Conservation (phyloP, 495 filamentous ascomycete genomes). For the Aspergillus carlsbadensis region DNA sequence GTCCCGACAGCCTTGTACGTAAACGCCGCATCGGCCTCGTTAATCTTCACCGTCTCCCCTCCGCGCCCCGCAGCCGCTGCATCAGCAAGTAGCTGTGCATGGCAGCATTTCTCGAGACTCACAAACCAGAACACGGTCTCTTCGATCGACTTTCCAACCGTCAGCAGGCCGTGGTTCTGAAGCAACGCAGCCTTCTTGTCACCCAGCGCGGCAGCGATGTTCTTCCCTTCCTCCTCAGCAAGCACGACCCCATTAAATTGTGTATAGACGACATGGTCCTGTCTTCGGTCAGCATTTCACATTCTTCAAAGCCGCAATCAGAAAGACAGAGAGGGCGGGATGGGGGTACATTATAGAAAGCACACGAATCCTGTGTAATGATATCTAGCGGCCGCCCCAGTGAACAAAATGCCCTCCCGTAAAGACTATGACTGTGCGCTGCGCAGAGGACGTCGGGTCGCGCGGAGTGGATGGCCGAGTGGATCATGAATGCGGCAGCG, state of each 20-base stretch:
- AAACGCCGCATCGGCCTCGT: constrained; percentile 63
- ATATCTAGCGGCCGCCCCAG: constrained; percentile 68
- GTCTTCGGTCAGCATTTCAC: background rate
- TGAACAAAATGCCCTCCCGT: constrained; percentile 67
- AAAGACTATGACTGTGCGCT: constrained; percentile 69
- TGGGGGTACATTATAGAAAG: constrained; percentile 57
- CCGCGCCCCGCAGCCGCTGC: constrained; percentile 68
- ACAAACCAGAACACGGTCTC: constrained; percentile 73
- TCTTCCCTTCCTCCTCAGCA: constrained; percentile 64
- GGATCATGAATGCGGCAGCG: constrained; percentile 67
- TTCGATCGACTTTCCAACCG: constrained; percentile 57
- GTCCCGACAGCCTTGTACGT: constrained; percentile 68
- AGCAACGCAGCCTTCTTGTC: constrained; percentile 68
- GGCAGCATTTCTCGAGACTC: constrained; percentile 71
- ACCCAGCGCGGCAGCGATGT: constrained; percentile 65
- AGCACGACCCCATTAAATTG: constrained; percentile 74
- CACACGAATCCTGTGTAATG: constrained; percentile 69
- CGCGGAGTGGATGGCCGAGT: constrained; percentile 64
- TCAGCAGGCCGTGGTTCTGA: constrained; percentile 67
- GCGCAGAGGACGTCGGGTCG: constrained; percentile 72
- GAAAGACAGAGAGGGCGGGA: background rate
- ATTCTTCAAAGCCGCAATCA: background rate
- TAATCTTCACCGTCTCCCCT: constrained; percentile 62
- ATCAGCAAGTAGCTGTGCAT: constrained; percentile 74
- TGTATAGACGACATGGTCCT: constrained; percentile 63